Percentiles rank a stretch among this genome's conserved stretches.
These are phyloP conservation scores for Pichia occidentalis DNA, from an alignment of 805 yeast species.

Conservation along the genomic window DNA sequence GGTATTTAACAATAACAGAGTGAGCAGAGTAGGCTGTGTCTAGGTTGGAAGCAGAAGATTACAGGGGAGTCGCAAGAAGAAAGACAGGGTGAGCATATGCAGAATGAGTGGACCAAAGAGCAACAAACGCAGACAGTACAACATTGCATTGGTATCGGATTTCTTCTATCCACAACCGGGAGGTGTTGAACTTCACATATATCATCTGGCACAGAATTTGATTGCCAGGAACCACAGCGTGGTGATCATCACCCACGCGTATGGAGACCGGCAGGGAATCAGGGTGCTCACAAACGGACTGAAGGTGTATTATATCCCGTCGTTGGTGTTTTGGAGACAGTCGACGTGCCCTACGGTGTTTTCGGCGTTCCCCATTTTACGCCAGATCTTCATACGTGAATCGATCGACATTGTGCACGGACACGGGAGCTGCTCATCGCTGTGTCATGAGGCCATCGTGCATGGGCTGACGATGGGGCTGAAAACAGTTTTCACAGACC, in stretches of 20 bases:
- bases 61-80: too few relatives aligned
- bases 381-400: constrained; percentile 84
- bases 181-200: constrained; percentile 93
- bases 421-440: constrained; percentile 81
- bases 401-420: constrained; percentile 86
- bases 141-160: constrained; percentile 66
- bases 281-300: constrained; percentile 82
- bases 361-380: constrained; percentile 73
- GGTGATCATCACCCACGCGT: constrained; percentile 80
- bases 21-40: too few relatives aligned
- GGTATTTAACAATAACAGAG: too few relatives aligned
- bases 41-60: too few relatives aligned
- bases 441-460: constrained; percentile 86
- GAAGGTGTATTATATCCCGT: constrained; percentile 88
- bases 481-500: constrained; percentile 90
- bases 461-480: constrained; percentile 93
- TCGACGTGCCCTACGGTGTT: constrained; percentile 86
- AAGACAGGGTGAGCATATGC: too few relatives aligned
- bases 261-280: constrained; percentile 76
- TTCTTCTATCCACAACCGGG: constrained; percentile 98
- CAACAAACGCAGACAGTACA: constrained; percentile 4
- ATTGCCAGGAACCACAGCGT: constrained; percentile 81
- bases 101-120: too few relatives aligned
- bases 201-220: constrained; percentile 80
- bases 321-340: constrained; percentile 70